A percentile compares a stretch with the other conserved stretches of the same genome.
These are phyloP conservation scores for Hymenoscyphus infarciens DNA, from an alignment of 2,329 filamentous ascomycete genomes.

Conservation along the genomic window DNA sequence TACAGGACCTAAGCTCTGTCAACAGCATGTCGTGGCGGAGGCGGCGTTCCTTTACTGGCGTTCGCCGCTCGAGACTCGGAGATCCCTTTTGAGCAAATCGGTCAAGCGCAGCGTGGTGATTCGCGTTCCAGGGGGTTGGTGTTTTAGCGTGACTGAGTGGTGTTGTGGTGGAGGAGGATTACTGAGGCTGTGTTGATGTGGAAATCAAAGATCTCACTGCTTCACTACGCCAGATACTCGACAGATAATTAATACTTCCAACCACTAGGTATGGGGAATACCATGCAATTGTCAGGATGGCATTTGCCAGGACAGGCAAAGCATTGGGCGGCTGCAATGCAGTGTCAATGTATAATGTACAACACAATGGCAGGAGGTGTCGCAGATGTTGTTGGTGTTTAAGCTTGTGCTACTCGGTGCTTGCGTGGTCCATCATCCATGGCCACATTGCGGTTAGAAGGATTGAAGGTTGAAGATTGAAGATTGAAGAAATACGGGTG, in stretches of 20 bases:
- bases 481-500: not conserved
- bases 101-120: conserved; percentile 1
- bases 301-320: not conserved
- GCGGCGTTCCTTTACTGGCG: not conserved
- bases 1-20: not conserved
- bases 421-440: not conserved
- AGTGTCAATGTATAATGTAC: not conserved
- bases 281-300: not conserved
- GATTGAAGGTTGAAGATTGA: not conserved
- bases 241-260: too few relatives aligned
- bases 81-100: not conserved
- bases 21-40: not conserved
- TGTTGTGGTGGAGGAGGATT: not conserved
- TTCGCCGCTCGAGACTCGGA: not conserved
- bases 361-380: not conserved
- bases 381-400: not conserved
- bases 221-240: not conserved
- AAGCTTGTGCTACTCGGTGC: not conserved
- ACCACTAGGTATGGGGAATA: too few relatives aligned
- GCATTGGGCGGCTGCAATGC: not conserved
- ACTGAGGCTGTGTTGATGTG: not conserved
- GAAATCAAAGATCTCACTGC: conserved; percentile 5
- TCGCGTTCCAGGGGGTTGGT: too few relatives aligned
- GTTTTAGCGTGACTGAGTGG: not conserved
- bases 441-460: not conserved